phyloP scores from a whole-genome alignment of 2,329 filamentous ascomycete species.

The Pseudomassariella vexata region DNA sequence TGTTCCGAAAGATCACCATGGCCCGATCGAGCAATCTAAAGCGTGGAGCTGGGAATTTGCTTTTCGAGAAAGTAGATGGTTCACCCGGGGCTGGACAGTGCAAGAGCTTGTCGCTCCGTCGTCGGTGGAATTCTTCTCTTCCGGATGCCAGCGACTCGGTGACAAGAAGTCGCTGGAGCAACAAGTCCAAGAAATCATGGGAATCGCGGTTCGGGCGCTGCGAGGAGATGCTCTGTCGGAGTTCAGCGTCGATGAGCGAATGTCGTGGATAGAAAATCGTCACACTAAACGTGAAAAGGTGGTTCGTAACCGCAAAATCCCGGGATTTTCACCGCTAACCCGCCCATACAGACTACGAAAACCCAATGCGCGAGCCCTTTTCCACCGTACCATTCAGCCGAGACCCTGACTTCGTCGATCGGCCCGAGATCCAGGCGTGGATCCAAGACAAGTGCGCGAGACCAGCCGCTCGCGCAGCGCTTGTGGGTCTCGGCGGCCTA shows the following conservation, averaged over 20 bases:
- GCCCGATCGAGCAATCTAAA: background rate
- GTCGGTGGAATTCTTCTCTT: slow-evolving; percentile 20
- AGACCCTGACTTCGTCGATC: slow-evolving; percentile 3
- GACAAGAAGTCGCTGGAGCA: slow-evolving; percentile 16
- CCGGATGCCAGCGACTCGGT: slow-evolving; percentile 14
- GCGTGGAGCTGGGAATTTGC: background rate
- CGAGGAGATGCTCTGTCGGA: slow-evolving; percentile 8
- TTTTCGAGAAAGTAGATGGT: slow-evolving; percentile 5
- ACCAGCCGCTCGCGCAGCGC: background rate
- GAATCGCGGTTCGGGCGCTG: slow-evolving; percentile 13
- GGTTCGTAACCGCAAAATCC: too few species aligned
- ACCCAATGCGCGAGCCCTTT: slow-evolving; percentile 1
- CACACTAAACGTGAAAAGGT: slow-evolving; percentile 14
- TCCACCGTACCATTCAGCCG: slow-evolving; percentile 2
- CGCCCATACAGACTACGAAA: background rate
- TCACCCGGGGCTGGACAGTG: slow-evolving; percentile 6
- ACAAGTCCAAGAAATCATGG: slow-evolving; percentile 16
- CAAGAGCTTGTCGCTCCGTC: slow-evolving; percentile 13
- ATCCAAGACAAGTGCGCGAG: background rate
- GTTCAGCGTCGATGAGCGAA: slow-evolving; percentile 16
- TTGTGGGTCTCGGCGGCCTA: slow-evolving; percentile 1
- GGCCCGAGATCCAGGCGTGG: slow-evolving; percentile 1
- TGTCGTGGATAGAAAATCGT: slow-evolving; percentile 15
- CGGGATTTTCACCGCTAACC: too few species aligned
- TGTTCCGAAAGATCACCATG: background rate